Evolutionary conservation across 2,329 filamentous ascomycete species (phyloP).

Genomic region (Ilyonectria robusta): DNA sequence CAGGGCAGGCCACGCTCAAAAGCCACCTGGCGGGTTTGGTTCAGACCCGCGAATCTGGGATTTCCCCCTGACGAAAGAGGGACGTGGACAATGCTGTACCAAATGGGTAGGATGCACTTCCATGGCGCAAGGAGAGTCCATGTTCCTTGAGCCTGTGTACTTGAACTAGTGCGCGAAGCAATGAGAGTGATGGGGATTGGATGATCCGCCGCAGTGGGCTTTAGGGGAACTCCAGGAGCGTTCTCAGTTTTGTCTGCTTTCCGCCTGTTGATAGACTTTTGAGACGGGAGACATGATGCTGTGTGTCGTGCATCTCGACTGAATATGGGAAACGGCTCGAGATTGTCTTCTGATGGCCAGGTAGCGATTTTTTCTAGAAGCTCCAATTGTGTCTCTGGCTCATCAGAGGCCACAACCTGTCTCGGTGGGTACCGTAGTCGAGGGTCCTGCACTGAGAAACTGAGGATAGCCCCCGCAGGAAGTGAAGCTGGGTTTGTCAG

Average conservation of each 20-base stretch:
- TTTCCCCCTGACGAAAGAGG: conserved; percentile 85
- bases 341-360: conserved; percentile 75
- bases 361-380: conserved; percentile 73
- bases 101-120: conserved; percentile 88
- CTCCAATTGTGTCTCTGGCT: conserved; percentile 52
- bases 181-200: conserved; percentile 83
- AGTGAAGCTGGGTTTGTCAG: conserved; percentile 79
- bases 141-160: conserved; percentile 71
- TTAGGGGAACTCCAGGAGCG: conserved; percentile 73
- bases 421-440: conserved; percentile 83
- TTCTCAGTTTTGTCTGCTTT: conserved; percentile 75
- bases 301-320: conserved; percentile 75
- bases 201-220: conserved; percentile 74
- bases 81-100: conserved; percentile 88
- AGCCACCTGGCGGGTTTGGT: conserved; percentile 83
- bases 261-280: conserved; percentile 86
- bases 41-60: conserved; percentile 84
- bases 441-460: conserved; percentile 84
- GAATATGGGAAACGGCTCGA: conserved; percentile 72
- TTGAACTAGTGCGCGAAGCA: conserved; percentile 65
- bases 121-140: conserved; percentile 93
- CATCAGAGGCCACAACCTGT: conserved; percentile 60
- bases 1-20: conserved; percentile 85
- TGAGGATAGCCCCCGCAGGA: conserved; percentile 78
- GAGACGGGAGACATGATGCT: conserved; percentile 78